Conservation (phyloP, 257 asterid genomes). For the Scutellaria minor region DNA sequence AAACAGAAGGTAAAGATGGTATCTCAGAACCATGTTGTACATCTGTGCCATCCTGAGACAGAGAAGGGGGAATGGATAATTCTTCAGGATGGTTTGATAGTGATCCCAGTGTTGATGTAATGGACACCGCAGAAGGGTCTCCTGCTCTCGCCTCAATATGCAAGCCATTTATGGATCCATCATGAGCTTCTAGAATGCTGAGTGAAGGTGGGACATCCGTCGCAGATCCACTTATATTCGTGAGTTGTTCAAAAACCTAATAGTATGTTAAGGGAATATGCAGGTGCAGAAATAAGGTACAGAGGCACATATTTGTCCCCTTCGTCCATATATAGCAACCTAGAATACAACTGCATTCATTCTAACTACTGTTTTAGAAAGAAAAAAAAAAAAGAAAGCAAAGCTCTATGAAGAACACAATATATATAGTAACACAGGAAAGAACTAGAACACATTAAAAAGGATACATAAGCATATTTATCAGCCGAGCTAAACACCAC, state of each 20-base stretch:
- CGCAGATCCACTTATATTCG: constrained; percentile 45
- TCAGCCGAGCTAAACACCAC: constrained; percentile 77
- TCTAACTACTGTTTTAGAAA: not conserved
- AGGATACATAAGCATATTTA: constrained; percentile 90
- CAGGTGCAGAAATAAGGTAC: constrained; percentile 3
- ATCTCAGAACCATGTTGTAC: constrained; percentile 54
- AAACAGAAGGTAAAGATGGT: constrained; percentile 64
- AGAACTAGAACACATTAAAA: constrained; percentile 32
- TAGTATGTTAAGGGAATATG: constrained; percentile 51
- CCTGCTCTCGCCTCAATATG: constrained; percentile 73
- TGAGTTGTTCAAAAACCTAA: constrained; percentile 78
- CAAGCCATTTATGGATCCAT: constrained; percentile 67
- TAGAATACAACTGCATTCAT: constrained; percentile 12
- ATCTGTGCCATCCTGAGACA: constrained; percentile 58
- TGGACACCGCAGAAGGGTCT: constrained; percentile 76
- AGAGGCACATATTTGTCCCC: constrained; percentile 15
- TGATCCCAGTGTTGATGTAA: constrained; percentile 79
- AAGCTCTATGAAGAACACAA: not conserved
- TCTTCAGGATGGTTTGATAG: constrained; percentile 62
- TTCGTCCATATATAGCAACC: constrained; percentile 9
- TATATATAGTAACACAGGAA: constrained; percentile 4
- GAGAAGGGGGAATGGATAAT: constrained; percentile 61
- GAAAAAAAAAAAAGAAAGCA: not conserved
- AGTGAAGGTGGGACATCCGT: constrained; percentile 56
- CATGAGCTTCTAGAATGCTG: constrained; percentile 72